Percentiles rank a stretch among this genome's conserved stretches.
Evolutionary conservation across 495 filamentous ascomycete genomes (phyloP).

Genomic region (Lasiosphaeria hispida): DNA sequence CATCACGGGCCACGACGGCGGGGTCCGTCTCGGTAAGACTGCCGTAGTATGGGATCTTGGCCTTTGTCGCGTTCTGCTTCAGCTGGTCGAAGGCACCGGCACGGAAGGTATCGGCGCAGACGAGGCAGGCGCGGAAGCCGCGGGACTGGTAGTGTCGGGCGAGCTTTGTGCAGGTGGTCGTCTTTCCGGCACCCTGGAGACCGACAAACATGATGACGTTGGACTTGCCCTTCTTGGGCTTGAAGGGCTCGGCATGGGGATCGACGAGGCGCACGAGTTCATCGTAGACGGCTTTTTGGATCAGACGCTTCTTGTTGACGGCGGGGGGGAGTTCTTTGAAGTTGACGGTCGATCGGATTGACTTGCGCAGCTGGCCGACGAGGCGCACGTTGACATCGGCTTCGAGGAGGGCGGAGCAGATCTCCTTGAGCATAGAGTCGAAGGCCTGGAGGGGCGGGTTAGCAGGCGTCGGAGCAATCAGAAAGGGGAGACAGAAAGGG

Average conservation of each 20-base stretch:
- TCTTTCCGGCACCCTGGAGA: conserved; percentile 95
- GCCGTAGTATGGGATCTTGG: conserved; percentile 98
- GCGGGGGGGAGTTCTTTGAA: conserved; percentile 84
- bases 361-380: conserved; percentile 88
- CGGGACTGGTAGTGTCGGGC: conserved; percentile 91
- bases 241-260: conserved; percentile 92
- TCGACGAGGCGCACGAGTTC: conserved; percentile 94
- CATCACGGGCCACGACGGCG: conserved; percentile 85
- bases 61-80: conserved; percentile 98
- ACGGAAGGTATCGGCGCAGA: conserved; percentile 98
- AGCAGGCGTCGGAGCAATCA: conserved; percentile 11
- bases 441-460: conserved; percentile 64
- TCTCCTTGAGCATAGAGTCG: conserved; percentile 97
- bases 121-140: conserved; percentile 90
- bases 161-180: conserved; percentile 96
- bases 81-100: conserved; percentile 98
- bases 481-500: background rate
- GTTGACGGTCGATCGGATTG: conserved; percentile 86
- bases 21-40: conserved; percentile 95
- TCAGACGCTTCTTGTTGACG: conserved; percentile 95
- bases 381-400: conserved; percentile 95
- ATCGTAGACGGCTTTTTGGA: conserved; percentile 97
- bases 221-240: conserved; percentile 91
- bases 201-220: conserved; percentile 99
- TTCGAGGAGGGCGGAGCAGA: conserved; percentile 88